phyloP scores from a whole-genome alignment of 1,139 yeast species.

The Spathaspora sp. region DNA sequence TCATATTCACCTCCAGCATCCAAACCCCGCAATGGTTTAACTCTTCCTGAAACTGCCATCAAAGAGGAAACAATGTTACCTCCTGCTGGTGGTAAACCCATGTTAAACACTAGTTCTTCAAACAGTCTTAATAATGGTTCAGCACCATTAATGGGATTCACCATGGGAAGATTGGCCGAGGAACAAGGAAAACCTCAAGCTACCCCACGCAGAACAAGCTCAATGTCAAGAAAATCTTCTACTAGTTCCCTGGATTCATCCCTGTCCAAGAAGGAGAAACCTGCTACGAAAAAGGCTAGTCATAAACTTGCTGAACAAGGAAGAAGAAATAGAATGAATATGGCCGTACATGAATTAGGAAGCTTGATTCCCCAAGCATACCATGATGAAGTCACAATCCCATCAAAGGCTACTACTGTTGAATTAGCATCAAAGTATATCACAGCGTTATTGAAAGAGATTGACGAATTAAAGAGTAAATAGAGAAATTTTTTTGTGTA shows the following conservation, averaged over 20 bases:
- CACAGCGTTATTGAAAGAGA: slow-evolving; percentile 47
- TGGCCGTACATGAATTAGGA: slow-evolving; percentile 76
- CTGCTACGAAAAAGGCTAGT: slow-evolving; percentile 62
- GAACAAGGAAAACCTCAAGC: slow-evolving; percentile 19
- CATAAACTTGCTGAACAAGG: slow-evolving; percentile 97
- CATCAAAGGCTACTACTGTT: slow-evolving; percentile 91
- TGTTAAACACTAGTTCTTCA: slow-evolving; percentile 9
- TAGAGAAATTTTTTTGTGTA: background rate
- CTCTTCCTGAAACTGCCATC: slow-evolving; percentile 1
- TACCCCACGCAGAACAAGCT: slow-evolving; percentile 4
- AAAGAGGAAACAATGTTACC: slow-evolving; percentile 5
- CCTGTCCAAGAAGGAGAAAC: slow-evolving; percentile 24
- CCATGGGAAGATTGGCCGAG: slow-evolving; percentile 49
- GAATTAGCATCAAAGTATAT: slow-evolving; percentile 82
- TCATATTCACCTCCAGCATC: slow-evolving; percentile 13
- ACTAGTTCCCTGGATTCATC: slow-evolving; percentile 16
- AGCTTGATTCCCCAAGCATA: slow-evolving; percentile 62
- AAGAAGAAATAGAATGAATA: slow-evolving; percentile 86
- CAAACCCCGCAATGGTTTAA: slow-evolving; percentile 13
- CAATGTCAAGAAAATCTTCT: slow-evolving; percentile 18
- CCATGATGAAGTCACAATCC: slow-evolving; percentile 60
- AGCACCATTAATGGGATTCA: slow-evolving; percentile 45
- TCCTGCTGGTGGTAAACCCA: slow-evolving; percentile 7
- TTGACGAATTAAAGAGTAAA: slow-evolving; percentile 23
- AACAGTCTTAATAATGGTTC: slow-evolving; percentile 7